phyloP scores from a whole-genome alignment of 225 moss, liverwort and hornwort species.

The Straminergon stramineum region DNA sequence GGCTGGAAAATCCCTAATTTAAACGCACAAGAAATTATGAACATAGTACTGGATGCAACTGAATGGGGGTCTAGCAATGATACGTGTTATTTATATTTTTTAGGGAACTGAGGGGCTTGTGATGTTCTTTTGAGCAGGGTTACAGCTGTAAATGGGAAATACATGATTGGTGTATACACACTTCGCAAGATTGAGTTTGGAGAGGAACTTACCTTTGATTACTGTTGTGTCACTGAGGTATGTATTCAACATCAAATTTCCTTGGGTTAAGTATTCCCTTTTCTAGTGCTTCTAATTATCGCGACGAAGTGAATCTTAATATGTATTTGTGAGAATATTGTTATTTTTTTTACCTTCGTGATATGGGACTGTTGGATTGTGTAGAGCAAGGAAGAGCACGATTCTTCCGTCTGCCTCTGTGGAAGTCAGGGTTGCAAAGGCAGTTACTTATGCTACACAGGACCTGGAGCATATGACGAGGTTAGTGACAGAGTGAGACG shows the following conservation, averaged over 20 bases:
- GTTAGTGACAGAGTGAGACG: conserved; percentile 15
- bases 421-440: conserved; percentile 98
- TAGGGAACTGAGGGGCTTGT: background rate
- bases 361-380: conserved; percentile 11
- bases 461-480: conserved; percentile 96
- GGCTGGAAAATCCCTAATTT: background rate
- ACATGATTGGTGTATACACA: conserved; percentile 98
- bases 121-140: conserved; percentile 46
- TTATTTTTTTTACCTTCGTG: background rate
- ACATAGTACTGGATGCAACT: background rate
- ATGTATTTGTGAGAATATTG: background rate
- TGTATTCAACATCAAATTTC: background rate
- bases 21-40: background rate
- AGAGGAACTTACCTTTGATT: conserved; percentile 97
- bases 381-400: conserved; percentile 99
- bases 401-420: conserved; percentile 94
- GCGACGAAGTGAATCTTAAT: background rate
- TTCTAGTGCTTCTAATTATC: background rate
- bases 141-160: conserved; percentile 84
- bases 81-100: background rate
- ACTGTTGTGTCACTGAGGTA: conserved; percentile 98
- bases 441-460: conserved; percentile 91
- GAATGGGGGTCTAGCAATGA: background rate
- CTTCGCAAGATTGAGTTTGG: conserved; percentile 89
- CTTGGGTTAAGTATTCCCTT: background rate